Conservation (phyloP, 164 flowering plant species). For the Piper longum region DNA sequence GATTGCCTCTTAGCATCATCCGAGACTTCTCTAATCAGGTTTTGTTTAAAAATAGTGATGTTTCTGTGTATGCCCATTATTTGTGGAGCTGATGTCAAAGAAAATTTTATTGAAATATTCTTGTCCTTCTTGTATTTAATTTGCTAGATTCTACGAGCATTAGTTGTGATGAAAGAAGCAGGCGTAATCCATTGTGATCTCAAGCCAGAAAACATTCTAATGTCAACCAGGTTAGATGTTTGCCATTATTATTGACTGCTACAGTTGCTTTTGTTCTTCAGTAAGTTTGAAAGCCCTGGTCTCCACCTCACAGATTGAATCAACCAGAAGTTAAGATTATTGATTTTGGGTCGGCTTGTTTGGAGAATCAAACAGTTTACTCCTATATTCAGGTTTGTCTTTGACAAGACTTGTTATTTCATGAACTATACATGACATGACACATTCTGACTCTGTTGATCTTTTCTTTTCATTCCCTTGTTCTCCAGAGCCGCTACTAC, state of each 20-base stretch:
- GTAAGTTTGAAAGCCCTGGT: conserved; percentile 12
- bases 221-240: conserved; percentile 60
- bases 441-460: not conserved
- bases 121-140: conserved; percentile 1
- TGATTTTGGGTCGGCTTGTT: conserved; percentile 99
- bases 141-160: conserved; percentile 64
- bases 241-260: conserved; percentile 2
- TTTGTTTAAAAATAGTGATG: not conserved
- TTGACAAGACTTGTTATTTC: not conserved
- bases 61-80: not conserved
- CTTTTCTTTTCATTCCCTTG: conserved; percentile 6
- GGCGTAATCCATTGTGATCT: conserved; percentile 97
- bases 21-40: conserved; percentile 97
- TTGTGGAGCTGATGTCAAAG: not conserved
- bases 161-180: conserved; percentile 83
- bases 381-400: conserved; percentile 88
- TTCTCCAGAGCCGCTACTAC: conserved; percentile 92
- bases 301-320: conserved; percentile 45
- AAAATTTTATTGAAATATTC: not conserved
- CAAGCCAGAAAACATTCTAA: conserved; percentile 98
- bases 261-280: not conserved
- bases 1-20: conserved; percentile 74
- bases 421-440: not conserved
- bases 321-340: conserved; percentile 82
- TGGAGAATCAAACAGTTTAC: conserved; percentile 93